phyloP scores from a whole-genome alignment of 2,329 filamentous ascomycete genomes.

The Penicillium digitatum region DNA sequence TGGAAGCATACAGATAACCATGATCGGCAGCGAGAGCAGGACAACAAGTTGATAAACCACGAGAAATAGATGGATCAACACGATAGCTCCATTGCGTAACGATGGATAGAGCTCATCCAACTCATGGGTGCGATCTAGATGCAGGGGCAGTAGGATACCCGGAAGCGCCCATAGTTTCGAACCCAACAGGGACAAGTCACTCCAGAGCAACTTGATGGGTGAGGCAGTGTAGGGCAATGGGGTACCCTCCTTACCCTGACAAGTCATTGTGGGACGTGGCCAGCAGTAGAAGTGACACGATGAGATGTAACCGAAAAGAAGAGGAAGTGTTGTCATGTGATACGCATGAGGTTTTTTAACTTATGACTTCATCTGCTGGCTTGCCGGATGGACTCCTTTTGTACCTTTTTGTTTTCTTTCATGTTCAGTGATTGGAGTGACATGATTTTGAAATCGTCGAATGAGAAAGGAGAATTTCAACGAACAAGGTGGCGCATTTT shows the following conservation, averaged over 20 bases:
- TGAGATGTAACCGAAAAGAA: not conserved
- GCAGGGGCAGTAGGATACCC: conserved; percentile 58
- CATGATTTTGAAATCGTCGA: not conserved
- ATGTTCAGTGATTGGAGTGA: not conserved
- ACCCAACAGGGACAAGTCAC: conserved; percentile 41
- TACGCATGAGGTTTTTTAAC: not conserved
- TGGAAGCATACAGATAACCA: conserved; percentile 45
- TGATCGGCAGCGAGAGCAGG: conserved; percentile 55
- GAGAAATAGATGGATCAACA: conserved; percentile 58
- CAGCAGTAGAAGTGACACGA: not conserved
- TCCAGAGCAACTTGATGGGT: conserved; percentile 37
- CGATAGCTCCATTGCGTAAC: conserved; percentile 52
- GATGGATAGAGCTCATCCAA: conserved; percentile 65
- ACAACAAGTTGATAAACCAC: conserved; percentile 58
- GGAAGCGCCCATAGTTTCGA: conserved; percentile 45
- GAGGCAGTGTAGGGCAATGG: conserved; percentile 39
- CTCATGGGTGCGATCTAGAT: conserved; percentile 49
- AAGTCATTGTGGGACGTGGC: conserved; percentile 1
- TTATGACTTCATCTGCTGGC: not conserved
- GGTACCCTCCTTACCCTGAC: conserved; percentile 8
- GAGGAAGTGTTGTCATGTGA: conserved; percentile 3
- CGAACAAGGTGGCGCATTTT: not conserved
- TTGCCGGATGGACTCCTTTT: not conserved
- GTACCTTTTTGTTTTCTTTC: not conserved
- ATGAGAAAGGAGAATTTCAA: not conserved